Conservation (phyloP, 2,329 filamentous ascomycete genomes). For the Diaporthe batatas region DNA sequence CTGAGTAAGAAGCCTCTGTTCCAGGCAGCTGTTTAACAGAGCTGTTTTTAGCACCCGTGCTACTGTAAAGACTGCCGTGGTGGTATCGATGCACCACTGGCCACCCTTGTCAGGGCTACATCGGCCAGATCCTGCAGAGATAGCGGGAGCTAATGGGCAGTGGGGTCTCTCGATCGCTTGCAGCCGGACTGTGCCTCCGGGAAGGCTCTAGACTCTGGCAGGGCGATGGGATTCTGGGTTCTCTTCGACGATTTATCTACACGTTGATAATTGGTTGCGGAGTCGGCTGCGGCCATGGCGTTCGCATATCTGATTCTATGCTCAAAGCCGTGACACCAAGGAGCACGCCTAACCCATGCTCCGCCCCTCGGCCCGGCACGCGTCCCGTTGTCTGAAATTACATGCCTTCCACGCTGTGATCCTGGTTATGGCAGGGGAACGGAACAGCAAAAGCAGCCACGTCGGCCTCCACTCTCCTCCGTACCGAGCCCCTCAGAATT, state of each 20-base stretch:
- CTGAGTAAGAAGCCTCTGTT: slow-evolving; percentile 26
- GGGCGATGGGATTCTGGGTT: neutral
- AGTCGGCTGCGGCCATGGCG: neutral
- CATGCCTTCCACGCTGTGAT: neutral
- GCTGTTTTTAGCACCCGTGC: slow-evolving; percentile 28
- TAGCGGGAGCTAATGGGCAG: neutral
- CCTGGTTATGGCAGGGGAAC: neutral
- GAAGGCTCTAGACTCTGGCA: neutral
- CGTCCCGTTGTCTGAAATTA: neutral
- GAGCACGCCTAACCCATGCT: neutral
- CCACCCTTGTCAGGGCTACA: neutral
- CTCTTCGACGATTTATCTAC: neutral
- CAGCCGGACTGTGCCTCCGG: neutral
- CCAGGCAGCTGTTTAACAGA: slow-evolving; percentile 30
- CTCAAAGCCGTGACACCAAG: neutral
- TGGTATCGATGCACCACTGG: slow-evolving; percentile 13
- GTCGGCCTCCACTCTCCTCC: neutral
- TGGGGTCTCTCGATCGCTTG: slow-evolving; percentile 5
- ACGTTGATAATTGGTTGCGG: neutral
- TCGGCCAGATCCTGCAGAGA: slow-evolving; percentile 27
- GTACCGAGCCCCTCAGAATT: no score
- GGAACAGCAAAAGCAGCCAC: neutral
- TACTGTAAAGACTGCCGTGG: neutral
- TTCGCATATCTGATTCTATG: neutral
- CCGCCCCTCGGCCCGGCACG: neutral